Evolutionary conservation across 352 stramenopile species (phyloP).

Genomic region (Globisporangium echinulatum): DNA sequence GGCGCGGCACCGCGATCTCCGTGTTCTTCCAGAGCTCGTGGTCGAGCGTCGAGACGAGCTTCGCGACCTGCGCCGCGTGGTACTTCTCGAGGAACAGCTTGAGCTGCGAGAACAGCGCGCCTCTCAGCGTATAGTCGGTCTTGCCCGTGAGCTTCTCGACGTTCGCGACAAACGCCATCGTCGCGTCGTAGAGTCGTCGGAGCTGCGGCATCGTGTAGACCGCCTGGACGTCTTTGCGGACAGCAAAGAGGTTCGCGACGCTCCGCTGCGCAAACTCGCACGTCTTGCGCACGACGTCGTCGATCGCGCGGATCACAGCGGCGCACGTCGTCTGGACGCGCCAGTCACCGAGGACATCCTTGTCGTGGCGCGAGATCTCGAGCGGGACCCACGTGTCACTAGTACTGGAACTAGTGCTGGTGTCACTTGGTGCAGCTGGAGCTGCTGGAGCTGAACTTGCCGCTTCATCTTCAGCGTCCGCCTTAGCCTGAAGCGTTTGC

Average conservation of each 20-base stretch:
- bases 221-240: slow-evolving; percentile 84
- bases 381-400: slow-evolving; percentile 31
- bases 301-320: slow-evolving; percentile 77
- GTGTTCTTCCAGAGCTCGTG: slow-evolving; percentile 94
- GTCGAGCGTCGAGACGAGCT: slow-evolving; percentile 92
- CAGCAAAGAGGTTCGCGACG: slow-evolving; percentile 81
- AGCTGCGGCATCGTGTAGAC: slow-evolving; percentile 91
- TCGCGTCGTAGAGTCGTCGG: slow-evolving; percentile 92
- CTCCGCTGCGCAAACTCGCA: slow-evolving; percentile 85
- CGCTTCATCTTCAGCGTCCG: neutral
- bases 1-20: slow-evolving; percentile 86
- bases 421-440: slow-evolving; percentile 2
- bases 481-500: slow-evolving; percentile 16
- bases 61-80: slow-evolving; percentile 89
- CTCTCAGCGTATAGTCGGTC: slow-evolving; percentile 90
- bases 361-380: slow-evolving; percentile 34
- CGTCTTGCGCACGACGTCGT: slow-evolving; percentile 79
- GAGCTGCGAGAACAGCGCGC: slow-evolving; percentile 90
- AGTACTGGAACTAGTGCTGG: neutral
- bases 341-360: slow-evolving; percentile 60
- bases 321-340: slow-evolving; percentile 65
- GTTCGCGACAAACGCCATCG: slow-evolving; percentile 89
- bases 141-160: slow-evolving; percentile 89
- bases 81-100: slow-evolving; percentile 95
- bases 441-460: neutral